These are phyloP conservation scores for Aspergillus sp. DNA, from an alignment of 2,329 filamentous ascomycete genomes.

Conservation along the genomic window DNA sequence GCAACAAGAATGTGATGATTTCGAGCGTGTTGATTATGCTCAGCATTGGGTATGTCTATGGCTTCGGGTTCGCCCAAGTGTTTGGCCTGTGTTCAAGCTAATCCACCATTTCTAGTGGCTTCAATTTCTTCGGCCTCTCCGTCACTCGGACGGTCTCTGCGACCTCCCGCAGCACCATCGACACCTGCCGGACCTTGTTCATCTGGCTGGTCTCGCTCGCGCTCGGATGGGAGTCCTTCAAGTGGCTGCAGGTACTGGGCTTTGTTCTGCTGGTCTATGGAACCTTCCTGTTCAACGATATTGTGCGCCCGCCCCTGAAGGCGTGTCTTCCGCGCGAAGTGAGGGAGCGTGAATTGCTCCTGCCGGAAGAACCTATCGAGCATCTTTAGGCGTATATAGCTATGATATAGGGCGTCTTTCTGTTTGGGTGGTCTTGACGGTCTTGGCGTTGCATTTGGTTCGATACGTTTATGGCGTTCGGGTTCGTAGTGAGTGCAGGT, in stretches of 20 bases:
- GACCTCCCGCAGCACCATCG: conserved; percentile 91
- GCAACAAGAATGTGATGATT: conserved; percentile 67
- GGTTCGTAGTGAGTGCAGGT: no score
- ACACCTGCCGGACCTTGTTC: conserved; percentile 95
- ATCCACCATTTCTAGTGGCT: conserved; percentile 60
- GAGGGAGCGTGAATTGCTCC: conserved; percentile 55
- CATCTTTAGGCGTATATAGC: conserved; percentile 47
- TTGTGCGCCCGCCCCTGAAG: conserved; percentile 78
- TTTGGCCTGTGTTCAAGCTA: background rate
- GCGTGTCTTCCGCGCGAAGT: conserved; percentile 58
- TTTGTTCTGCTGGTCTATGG: conserved; percentile 92
- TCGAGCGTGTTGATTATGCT: conserved; percentile 93
- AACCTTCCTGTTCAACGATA: conserved; percentile 93
- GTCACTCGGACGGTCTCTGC: conserved; percentile 88
- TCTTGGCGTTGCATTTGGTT: no score
- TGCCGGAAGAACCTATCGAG: conserved; percentile 83
- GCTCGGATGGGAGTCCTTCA: conserved; percentile 95
- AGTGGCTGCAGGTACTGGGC: conserved; percentile 89
- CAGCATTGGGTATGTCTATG: conserved; percentile 76
- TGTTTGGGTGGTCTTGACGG: background rate
- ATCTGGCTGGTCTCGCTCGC: conserved; percentile 92
- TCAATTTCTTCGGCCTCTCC: conserved; percentile 97
- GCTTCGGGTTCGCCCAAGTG: conserved; percentile 8
- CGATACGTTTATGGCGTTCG: no score
- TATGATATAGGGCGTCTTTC: background rate